Evolutionary conservation across 108 stramenopile genomes (phyloP).

Genomic region (Cyclotella baltica): DNA sequence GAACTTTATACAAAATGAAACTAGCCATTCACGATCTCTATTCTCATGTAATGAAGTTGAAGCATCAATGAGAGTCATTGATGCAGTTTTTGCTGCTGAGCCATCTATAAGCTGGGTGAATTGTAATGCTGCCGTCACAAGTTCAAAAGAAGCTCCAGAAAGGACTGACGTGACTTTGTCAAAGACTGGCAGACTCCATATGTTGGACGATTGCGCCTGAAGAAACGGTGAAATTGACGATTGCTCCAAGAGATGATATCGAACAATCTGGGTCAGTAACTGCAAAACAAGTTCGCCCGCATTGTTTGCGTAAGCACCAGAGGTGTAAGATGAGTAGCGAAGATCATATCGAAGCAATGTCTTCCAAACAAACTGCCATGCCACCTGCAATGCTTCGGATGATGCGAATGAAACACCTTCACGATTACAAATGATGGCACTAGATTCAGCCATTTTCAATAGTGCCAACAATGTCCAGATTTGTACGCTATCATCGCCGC

Average conservation of each 20-base stretch:
- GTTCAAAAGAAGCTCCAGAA: constrained; percentile 65
- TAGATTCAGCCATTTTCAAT: constrained; percentile 66
- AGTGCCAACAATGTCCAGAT: constrained; percentile 69
- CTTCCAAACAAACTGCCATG: constrained; percentile 74
- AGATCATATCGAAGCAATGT: constrained; percentile 68
- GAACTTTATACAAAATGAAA: constrained; percentile 46
- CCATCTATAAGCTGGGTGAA: constrained; percentile 30
- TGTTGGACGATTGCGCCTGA: constrained; percentile 49
- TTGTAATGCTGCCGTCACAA: constrained; percentile 46
- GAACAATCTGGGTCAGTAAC: constrained; percentile 68
- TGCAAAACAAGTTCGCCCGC: constrained; percentile 71
- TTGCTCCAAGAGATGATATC: constrained; percentile 55
- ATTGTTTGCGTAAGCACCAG: constrained; percentile 44
- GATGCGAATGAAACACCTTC: constrained; percentile 30
- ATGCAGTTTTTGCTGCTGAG: constrained; percentile 10
- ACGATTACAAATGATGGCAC: constrained; percentile 50
- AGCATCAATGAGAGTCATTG: constrained; percentile 4
- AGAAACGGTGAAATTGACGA: constrained; percentile 46
- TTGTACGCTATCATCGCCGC: constrained; percentile 61
- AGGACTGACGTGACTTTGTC: constrained; percentile 35
- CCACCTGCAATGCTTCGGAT: constrained; percentile 22
- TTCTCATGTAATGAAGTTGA: constrained; percentile 3
- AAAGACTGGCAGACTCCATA: constrained; percentile 72
- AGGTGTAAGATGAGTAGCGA: constrained; percentile 64
- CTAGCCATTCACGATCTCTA: constrained; percentile 37